Evolutionary conservation across 225 moss, liverwort and hornwort species (phyloP), one percentile per base, ranked within the genome.

Genomic region (Straminergon stramineum): DNA sequence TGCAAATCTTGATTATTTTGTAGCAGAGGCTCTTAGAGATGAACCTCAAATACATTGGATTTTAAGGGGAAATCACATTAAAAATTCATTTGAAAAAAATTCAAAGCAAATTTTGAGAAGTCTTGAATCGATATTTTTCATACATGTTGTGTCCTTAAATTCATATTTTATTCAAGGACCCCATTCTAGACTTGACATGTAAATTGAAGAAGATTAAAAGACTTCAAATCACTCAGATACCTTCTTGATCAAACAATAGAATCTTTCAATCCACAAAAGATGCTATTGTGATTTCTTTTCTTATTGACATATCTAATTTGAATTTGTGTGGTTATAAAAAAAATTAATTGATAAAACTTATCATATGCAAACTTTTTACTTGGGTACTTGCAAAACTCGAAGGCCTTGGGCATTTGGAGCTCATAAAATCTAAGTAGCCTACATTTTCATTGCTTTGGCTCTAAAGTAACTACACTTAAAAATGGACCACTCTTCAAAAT

Each of bases 301-400:
- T 4, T 35, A 22, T 6, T 6, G 9, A 27, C 3, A 73, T 27
- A 15, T 43, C 15, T 41, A 24, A 26, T 71, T 15, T 71, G 15
- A 41, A 71, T 71, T 41, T 0, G 0, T 1, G 30, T 28, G 3
- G 10, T 45, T 43, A 34, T 10, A 2, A 39, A n/a, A 14, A 70
- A n/a, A 5, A 1, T 39, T 7, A 23, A n/a, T 8, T 39, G 3
- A 43, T 15, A 73, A 43, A 43, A 28, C 3, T 45, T 74, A 74
- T 28, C 3, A 8, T 17, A 3, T 30, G 30, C 0, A 0, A 9
- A 24, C 7, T 71, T 41, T 41, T 70, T 8, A 5, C 16, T 73
- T 41, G 41, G 2, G 4, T 26, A 41, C 4, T 13, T 1, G 41
- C 14, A 41, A 71, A 71, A 15, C 39, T 24, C 14, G 24, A 37